phyloP scores from a whole-genome alignment of 2,329 filamentous ascomycete species.

The Aspergillus tubingensis region DNA sequence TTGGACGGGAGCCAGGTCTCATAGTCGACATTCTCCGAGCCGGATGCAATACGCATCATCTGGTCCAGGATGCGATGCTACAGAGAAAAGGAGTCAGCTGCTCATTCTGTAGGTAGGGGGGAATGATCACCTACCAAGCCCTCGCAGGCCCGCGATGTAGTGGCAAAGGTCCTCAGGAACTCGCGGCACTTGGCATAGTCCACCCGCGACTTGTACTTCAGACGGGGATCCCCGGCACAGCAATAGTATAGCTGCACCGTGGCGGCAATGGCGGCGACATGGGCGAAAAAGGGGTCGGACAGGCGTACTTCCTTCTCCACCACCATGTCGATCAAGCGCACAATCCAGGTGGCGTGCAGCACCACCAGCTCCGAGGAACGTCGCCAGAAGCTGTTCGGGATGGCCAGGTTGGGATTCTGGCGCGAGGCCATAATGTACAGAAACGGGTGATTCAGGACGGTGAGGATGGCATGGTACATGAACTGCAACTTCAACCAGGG shows the following conservation, averaged over 20 bases:
- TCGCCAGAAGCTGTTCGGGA: slow-evolving; percentile 58
- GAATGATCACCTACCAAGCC: slow-evolving; percentile 43
- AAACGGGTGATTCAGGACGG: slow-evolving; percentile 57
- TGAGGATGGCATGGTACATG: slow-evolving; percentile 55
- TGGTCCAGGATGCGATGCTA: slow-evolving; percentile 53
- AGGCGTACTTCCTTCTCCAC: slow-evolving; percentile 53
- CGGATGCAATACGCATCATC: slow-evolving; percentile 54
- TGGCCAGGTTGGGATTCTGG: slow-evolving; percentile 54
- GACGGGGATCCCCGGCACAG: slow-evolving; percentile 50
- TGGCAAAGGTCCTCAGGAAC: slow-evolving; percentile 53
- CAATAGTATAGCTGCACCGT: slow-evolving; percentile 59
- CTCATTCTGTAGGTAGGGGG: not conserved
- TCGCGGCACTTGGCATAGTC: slow-evolving; percentile 55
- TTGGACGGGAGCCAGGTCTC: slow-evolving; percentile 57
- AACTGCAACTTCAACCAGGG: slow-evolving; percentile 58
- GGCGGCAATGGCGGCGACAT: slow-evolving; percentile 55
- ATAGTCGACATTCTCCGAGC: slow-evolving; percentile 49
- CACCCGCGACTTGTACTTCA: slow-evolving; percentile 56
- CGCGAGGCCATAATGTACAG: slow-evolving; percentile 56
- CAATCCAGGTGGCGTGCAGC: slow-evolving; percentile 57
- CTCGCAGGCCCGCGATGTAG: slow-evolving; percentile 51
- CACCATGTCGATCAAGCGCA: slow-evolving; percentile 58
- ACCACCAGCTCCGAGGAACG: slow-evolving; percentile 55
- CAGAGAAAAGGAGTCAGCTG: slow-evolving; percentile 9
- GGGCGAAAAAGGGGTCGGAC: slow-evolving; percentile 56